Conservation (phyloP, 192 early-diverging fungal species). For the Linnemannia zychae region DNA sequence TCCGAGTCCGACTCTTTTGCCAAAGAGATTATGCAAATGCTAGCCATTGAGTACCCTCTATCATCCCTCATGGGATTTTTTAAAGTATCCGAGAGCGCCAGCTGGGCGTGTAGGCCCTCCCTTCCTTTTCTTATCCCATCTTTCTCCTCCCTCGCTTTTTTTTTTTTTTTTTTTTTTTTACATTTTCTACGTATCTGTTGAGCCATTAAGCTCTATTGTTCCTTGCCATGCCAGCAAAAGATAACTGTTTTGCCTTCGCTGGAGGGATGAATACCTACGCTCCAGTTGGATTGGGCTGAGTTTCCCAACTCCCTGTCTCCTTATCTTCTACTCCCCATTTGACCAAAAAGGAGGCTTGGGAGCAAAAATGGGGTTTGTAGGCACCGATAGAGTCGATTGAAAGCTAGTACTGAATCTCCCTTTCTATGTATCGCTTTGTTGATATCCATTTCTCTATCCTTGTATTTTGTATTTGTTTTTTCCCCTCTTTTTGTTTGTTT, state of each 20-base stretch:
- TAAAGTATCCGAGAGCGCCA: constrained; percentile 5
- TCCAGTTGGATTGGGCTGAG: background rate
- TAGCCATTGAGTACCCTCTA: background rate
- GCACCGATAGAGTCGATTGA: no score
- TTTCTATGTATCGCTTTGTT: background rate
- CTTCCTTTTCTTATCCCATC: no score
- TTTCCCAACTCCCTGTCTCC: background rate
- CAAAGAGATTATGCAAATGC: constrained; percentile 1
- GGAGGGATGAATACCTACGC: no score
- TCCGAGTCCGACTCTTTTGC: background rate
- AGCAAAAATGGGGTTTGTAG: no score
- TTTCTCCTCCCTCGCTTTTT: background rate
- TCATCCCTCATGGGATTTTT: background rate
- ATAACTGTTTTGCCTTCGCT: background rate
- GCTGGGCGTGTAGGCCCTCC: background rate
- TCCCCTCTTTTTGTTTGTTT: background rate
- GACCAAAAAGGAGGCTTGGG: constrained; percentile 1
- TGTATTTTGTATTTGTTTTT: background rate
- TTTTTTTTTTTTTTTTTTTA: background rate
- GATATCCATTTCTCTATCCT: background rate
- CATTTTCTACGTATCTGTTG: background rate
- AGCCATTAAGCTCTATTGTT: background rate
- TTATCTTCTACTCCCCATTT: background rate
- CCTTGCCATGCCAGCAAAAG: background rate
- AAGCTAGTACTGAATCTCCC: no score